Evolutionary conservation across 345 rosid genomes (phyloP).

Genomic region (Adansonia digitata): DNA sequence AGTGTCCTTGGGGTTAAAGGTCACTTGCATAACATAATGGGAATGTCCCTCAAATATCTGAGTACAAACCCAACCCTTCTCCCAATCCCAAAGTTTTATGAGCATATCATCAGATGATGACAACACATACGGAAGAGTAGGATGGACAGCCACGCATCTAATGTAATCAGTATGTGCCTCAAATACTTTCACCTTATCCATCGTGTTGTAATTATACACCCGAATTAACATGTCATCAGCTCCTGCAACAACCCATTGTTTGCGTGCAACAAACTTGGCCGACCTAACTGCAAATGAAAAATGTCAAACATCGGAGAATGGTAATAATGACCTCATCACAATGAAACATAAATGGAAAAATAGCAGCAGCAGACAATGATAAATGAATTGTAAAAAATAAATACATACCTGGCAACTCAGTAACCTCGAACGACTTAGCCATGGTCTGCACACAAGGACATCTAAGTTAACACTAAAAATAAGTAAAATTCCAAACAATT

Average conservation of each 20-base stretch:
- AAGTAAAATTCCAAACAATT: not conserved
- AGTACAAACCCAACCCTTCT: slow-evolving; percentile 90
- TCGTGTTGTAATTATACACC: slow-evolving; percentile 86
- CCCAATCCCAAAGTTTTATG: slow-evolving; percentile 99
- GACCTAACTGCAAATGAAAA: slow-evolving; percentile 68
- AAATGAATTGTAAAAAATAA: slow-evolving; percentile 1
- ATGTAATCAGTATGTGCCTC: slow-evolving; percentile 98
- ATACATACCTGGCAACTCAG: slow-evolving; percentile 77
- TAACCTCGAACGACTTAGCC: slow-evolving; percentile 86
- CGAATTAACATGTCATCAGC: slow-evolving; percentile 93
- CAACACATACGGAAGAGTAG: slow-evolving; percentile 81
- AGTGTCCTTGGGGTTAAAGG: slow-evolving; percentile 86
- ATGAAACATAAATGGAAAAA: slow-evolving; percentile 9
- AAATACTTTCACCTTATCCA: slow-evolving; percentile 85
- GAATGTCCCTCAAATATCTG: slow-evolving; percentile 99
- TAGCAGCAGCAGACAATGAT: not conserved
- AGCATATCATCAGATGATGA: slow-evolving; percentile 99
- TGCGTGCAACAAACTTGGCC: slow-evolving; percentile 79
- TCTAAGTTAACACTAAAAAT: slow-evolving; percentile 11
- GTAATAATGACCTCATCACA: not conserved
- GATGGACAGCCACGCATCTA: slow-evolving; percentile 92
- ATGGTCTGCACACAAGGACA: slow-evolving; percentile 44
- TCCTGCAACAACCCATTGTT: slow-evolving; percentile 96
- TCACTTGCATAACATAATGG: slow-evolving; percentile 98
- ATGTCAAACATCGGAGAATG: slow-evolving; percentile 8